Percentiles rank a stretch among this genome's conserved stretches.
Evolutionary conservation across 2,329 filamentous ascomycete genomes (phyloP).

Genomic region (Botrytis hyacinthi): DNA sequence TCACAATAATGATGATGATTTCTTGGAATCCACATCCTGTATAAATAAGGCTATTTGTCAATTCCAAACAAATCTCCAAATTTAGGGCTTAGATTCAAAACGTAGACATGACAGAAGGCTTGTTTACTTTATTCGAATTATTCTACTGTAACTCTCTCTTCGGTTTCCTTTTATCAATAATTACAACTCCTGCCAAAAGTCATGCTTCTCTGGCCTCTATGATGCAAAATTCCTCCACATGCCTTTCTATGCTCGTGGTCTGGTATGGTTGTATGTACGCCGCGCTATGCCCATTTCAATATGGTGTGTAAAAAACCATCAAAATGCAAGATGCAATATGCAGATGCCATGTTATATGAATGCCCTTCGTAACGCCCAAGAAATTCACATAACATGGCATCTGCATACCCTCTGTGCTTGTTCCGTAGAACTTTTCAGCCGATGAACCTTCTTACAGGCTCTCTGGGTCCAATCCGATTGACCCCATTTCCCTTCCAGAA

Average conservation of each 20-base stretch:
- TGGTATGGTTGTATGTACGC: conserved; percentile 12
- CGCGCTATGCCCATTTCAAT: conserved; percentile 15
- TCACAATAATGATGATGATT: neutral
- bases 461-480: neutral
- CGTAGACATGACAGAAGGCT: neutral
- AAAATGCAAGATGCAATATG: conserved; percentile 8
- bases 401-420: neutral
- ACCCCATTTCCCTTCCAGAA: neutral
- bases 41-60: neutral
- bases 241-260: conserved; percentile 8
- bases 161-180: neutral
- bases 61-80: neutral
- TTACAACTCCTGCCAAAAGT: conserved; percentile 11
- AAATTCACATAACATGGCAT: too few species aligned
- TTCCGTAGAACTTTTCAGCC: neutral
- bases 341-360: conserved; percentile 1
- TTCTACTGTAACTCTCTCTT: neutral
- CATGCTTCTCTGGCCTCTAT: neutral
- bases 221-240: conserved; percentile 16
- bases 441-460: neutral
- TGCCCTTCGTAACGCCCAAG: neutral
- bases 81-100: neutral
- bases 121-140: neutral
- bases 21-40: neutral
- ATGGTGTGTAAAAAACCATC: neutral